Conservation (phyloP, 805 yeast species). For the Kodamaea laetipori region DNA sequence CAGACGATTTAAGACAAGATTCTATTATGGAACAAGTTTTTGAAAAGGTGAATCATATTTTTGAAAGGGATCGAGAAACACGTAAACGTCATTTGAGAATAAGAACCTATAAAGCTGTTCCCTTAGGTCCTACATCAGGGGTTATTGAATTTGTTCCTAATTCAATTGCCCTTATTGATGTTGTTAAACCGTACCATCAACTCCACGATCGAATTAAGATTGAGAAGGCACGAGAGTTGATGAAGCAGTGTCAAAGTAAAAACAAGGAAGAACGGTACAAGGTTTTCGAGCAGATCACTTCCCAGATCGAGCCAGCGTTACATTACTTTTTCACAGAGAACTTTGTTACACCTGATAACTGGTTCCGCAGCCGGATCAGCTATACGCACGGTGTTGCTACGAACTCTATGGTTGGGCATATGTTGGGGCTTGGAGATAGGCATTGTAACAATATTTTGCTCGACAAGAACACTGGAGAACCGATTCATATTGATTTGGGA, state of each 20-base stretch:
- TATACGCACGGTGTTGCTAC: constrained; percentile 83
- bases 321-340: constrained; percentile 68
- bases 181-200: constrained; percentile 64
- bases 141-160: constrained; percentile 85
- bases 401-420: constrained; percentile 81
- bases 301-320: constrained; percentile 64
- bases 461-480: constrained; percentile 84
- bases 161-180: constrained; percentile 70
- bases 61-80: constrained; percentile 57
- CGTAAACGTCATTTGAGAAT: constrained; percentile 59
- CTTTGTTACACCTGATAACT: constrained; percentile 65
- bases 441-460: constrained; percentile 88
- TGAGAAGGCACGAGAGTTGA: constrained; percentile 60
- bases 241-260: constrained; percentile 58
- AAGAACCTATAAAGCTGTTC: constrained; percentile 86
- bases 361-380: constrained; percentile 67
- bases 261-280: constrained; percentile 45
- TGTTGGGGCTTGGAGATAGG: constrained; percentile 92
- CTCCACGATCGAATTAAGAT: constrained; percentile 48
- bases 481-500: constrained; percentile 94
- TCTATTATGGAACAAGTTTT: constrained; percentile 98
- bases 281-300: constrained; percentile 49
- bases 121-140: constrained; percentile 86
- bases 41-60: constrained; percentile 73
- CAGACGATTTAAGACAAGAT: constrained; percentile 93